These are phyloP conservation scores for Xylariaceae sp. DNA, from an alignment of 2,329 filamentous ascomycete species.

Conservation along the genomic window DNA sequence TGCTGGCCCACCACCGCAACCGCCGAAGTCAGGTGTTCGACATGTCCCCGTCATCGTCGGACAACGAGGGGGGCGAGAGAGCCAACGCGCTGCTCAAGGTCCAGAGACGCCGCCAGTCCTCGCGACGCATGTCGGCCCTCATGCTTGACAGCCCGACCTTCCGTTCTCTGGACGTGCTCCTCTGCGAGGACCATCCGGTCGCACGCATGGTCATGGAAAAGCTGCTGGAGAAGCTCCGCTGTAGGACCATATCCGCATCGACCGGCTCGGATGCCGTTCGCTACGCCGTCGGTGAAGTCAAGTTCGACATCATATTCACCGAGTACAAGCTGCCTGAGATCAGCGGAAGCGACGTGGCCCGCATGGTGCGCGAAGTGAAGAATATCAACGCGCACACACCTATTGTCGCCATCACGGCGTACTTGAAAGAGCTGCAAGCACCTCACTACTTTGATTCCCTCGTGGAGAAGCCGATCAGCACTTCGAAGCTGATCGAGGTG, in stretches of 20 bases:
- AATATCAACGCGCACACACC: slow-evolving; percentile 92
- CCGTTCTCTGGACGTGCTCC: slow-evolving; percentile 84
- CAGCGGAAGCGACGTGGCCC: slow-evolving; percentile 88
- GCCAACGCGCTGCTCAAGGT: slow-evolving; percentile 87
- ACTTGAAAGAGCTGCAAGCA: slow-evolving; percentile 93
- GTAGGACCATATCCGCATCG: slow-evolving; percentile 84
- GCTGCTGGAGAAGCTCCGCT: slow-evolving; percentile 87
- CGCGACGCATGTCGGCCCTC: slow-evolving; percentile 88
- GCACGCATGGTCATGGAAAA: slow-evolving; percentile 99
- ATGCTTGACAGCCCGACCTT: slow-evolving; percentile 81
- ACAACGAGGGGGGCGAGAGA: slow-evolving; percentile 83
- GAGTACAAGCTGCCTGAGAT: slow-evolving; percentile 94
- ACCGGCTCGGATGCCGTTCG: slow-evolving; percentile 89
- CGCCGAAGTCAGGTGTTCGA: slow-evolving; percentile 92
- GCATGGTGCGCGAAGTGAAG: slow-evolving; percentile 96
- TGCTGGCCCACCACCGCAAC: slow-evolving; percentile 74
- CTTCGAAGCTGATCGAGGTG: slow-evolving; percentile 83
- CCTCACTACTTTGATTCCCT: slow-evolving; percentile 94
- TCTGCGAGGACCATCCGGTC: slow-evolving; percentile 96
- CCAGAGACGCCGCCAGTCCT: slow-evolving; percentile 89
- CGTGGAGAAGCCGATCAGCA: slow-evolving; percentile 93
- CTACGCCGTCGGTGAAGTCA: slow-evolving; percentile 93
- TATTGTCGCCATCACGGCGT: slow-evolving; percentile 93
- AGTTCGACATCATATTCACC: slow-evolving; percentile 98
- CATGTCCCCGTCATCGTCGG: slow-evolving; percentile 93